A percentile compares a stretch with the other conserved stretches of the same genome.
These are phyloP conservation scores for Closterium sp. DNA, from an alignment of 139 green algal species.

Conservation along the genomic window DNA sequence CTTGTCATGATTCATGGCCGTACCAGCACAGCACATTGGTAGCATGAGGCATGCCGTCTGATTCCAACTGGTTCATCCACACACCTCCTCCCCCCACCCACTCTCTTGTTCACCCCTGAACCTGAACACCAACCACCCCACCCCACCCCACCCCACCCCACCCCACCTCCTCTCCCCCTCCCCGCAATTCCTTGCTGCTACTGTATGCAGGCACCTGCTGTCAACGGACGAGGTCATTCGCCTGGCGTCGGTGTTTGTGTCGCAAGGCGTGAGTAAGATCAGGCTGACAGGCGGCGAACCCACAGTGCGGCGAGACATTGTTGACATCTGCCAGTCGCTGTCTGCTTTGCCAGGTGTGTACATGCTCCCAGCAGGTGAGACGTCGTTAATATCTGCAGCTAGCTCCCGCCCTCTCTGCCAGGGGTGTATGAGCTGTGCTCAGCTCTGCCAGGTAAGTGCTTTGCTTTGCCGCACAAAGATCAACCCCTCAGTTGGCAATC, in stretches of 20 bases:
- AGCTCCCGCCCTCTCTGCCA: no score
- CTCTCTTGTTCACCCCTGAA: no score
- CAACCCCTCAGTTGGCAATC: no score
- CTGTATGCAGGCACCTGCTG: slow-evolving; percentile 5
- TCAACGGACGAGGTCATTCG: slow-evolving; percentile 47
- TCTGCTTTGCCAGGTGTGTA: background rate
- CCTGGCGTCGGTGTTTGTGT: slow-evolving; percentile 52
- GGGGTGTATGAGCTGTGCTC: no score
- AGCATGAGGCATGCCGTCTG: background rate
- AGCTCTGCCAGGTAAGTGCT: slow-evolving; percentile 45
- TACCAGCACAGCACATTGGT: no score
- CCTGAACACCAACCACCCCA: no score
- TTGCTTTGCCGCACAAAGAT: no score
- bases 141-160: background rate
- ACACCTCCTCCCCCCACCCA: background rate
- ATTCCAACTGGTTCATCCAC: background rate
- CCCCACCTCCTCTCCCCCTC: background rate
- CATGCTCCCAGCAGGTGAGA: slow-evolving; percentile 61
- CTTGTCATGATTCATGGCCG: no score
- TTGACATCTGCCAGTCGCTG: slow-evolving; percentile 60
- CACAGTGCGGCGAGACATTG: slow-evolving; percentile 86
- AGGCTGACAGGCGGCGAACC: slow-evolving; percentile 95
- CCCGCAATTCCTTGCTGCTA: no score
- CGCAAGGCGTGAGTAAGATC: slow-evolving; percentile 88
- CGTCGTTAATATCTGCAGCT: slow-evolving; percentile 67